These are phyloP conservation scores for Taphrina flavorubra DNA, from an alignment of 1,139 yeast genomes.

Conservation along the genomic window DNA sequence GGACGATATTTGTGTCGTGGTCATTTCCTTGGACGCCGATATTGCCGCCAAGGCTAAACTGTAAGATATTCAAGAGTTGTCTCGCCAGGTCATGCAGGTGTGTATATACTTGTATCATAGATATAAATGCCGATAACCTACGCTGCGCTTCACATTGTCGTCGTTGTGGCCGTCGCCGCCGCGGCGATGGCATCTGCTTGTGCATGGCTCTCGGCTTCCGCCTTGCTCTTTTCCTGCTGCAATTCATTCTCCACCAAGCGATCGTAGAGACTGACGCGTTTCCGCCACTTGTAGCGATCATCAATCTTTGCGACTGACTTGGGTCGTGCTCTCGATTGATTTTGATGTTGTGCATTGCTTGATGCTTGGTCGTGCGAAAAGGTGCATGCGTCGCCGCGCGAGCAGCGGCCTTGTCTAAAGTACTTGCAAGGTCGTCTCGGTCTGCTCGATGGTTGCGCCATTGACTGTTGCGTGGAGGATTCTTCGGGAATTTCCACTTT, in stretches of 20 bases:
- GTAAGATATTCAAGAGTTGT: background rate
- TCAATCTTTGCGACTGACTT: slow-evolving; percentile 12
- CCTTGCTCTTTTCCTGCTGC: slow-evolving; percentile 10
- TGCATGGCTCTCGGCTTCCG: background rate
- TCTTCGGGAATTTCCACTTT: background rate
- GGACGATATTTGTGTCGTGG: slow-evolving; percentile 36
- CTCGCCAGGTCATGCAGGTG: background rate
- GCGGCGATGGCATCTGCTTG: too few relatives aligned
- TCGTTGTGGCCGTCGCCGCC: too few relatives aligned
- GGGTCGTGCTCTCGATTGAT: background rate
- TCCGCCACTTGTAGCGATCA: slow-evolving; percentile 34
- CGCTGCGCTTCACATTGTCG: too few relatives aligned
- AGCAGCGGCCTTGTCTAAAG: slow-evolving; percentile 38
- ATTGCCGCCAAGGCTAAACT: slow-evolving; percentile 5
- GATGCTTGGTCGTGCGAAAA: slow-evolving; percentile 11
- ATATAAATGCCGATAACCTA: too few relatives aligned
- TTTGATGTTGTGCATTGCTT: background rate
- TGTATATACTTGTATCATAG: too few relatives aligned
- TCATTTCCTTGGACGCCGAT: slow-evolving; percentile 15
- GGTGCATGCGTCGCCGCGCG: slow-evolving; percentile 35
- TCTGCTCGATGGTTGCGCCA: background rate
- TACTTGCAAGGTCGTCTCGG: slow-evolving; percentile 30
- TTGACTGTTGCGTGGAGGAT: too few relatives aligned
- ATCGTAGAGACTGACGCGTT: slow-evolving; percentile 29
- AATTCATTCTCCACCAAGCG: slow-evolving; percentile 32